Evolutionary conservation across 148 eudicot species (phyloP).

Genomic region (Hydrangea macrophylla): DNA sequence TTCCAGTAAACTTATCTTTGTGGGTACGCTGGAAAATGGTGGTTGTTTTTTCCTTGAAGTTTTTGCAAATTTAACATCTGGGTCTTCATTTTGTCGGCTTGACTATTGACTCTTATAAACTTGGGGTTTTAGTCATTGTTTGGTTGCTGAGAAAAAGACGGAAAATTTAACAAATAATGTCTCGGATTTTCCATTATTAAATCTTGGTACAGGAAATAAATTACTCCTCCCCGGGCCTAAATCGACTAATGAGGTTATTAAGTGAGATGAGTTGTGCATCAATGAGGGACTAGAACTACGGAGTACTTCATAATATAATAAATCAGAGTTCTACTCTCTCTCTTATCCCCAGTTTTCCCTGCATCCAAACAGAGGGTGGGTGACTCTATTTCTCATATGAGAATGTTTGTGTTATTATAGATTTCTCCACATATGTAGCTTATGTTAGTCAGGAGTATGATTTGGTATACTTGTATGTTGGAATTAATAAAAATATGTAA

Average conservation of each 20-base stretch:
- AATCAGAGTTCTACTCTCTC: neutral
- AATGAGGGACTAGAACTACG: neutral
- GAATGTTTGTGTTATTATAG: neutral
- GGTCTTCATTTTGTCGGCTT: conserved; percentile 11
- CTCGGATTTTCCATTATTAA: neutral
- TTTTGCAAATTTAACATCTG: conserved; percentile 13
- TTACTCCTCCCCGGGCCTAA: neutral
- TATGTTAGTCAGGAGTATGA: neutral
- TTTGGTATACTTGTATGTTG: neutral
- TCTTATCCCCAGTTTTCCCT: conserved; percentile 4
- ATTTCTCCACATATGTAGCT: neutral
- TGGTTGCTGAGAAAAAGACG: conserved; percentile 17
- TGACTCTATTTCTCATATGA: neutral
- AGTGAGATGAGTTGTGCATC: conserved; percentile 6
- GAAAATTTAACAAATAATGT: neutral
- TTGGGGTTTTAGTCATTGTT: conserved; percentile 8
- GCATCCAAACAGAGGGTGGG: neutral
- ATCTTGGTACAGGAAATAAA: neutral
- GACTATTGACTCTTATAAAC: conserved; percentile 11
- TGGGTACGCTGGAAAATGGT: conserved; percentile 3
- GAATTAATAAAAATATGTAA: neutral
- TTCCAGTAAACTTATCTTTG: conserved; percentile 9
- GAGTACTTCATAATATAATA: neutral
- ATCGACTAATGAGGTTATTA: neutral
- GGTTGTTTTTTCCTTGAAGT: conserved; percentile 14